These are phyloP conservation scores for Stellera chamaejasme DNA, from an alignment of 345 rosid species.

Conservation along the genomic window DNA sequence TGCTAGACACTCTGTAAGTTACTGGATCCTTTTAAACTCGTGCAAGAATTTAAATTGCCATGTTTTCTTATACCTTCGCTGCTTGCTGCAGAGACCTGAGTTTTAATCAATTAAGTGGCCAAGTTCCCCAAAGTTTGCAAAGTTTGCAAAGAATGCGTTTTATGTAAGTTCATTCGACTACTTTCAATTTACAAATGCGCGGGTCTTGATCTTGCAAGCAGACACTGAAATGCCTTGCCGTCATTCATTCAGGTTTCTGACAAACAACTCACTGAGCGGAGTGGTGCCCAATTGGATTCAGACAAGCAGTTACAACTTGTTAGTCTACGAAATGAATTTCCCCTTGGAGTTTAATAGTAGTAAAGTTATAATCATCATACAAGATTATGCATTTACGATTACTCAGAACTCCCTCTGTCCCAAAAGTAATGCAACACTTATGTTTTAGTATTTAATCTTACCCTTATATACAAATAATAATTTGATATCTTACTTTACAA, in stretches of 20 bases:
- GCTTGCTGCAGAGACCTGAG: slow-evolving; percentile 90
- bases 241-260: slow-evolving; percentile 69
- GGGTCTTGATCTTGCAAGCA: too few relatives aligned
- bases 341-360: too few relatives aligned
- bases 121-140: slow-evolving; percentile 31
- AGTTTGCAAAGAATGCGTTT: neutral
- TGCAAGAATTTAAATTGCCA: too few relatives aligned
- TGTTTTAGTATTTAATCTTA: too few relatives aligned
- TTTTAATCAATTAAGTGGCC: slow-evolving; percentile 59
- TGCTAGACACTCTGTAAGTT: slow-evolving; percentile 46
- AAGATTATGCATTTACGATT: too few relatives aligned
- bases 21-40: neutral
- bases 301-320: slow-evolving; percentile 22
- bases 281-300: slow-evolving; percentile 44
- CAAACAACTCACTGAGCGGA: slow-evolving; percentile 69
- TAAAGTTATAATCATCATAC: too few relatives aligned
- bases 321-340: slow-evolving; percentile 15
- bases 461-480: too few relatives aligned
- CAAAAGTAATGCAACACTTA: too few relatives aligned
- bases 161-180: slow-evolving; percentile 57
- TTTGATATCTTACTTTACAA: too few relatives aligned
- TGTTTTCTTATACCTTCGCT: too few relatives aligned
- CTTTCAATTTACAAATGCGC: too few relatives aligned
- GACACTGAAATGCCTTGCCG: neutral
- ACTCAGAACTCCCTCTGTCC: too few relatives aligned